A percentile compares a stretch with the other conserved stretches of the same genome.
phyloP scores from a whole-genome alignment of 1,284 basidiomycete genomes.

The Malassezia pachydermatis region DNA sequence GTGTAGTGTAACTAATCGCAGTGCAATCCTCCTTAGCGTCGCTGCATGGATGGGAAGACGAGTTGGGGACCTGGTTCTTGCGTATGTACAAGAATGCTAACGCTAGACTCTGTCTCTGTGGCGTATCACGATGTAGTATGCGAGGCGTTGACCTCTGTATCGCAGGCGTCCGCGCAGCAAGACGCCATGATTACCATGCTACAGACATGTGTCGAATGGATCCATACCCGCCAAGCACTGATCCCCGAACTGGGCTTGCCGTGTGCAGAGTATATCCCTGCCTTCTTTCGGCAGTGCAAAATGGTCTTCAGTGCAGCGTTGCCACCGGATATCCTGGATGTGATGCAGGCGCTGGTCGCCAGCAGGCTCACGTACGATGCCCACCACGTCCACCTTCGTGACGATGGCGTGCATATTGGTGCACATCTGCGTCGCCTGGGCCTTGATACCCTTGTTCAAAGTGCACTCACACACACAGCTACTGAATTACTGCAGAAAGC shows the following conservation, averaged over 20 bases:
- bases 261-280: not conserved
- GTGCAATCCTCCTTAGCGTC: not conserved
- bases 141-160: too few species aligned
- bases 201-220: slow-evolving; percentile 8
- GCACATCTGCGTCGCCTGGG: slow-evolving; percentile 16
- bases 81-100: not conserved
- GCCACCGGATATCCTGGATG: slow-evolving; percentile 3
- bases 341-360: slow-evolving; percentile 1
- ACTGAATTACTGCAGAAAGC: slow-evolving; percentile 8
- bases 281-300: slow-evolving; percentile 5
- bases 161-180: too few species aligned
- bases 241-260: not conserved
- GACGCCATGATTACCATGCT: not conserved
- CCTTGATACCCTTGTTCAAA: slow-evolving; percentile 10
- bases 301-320: slow-evolving; percentile 4
- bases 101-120: not conserved
- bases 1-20: not conserved
- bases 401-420: slow-evolving; percentile 2
- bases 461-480: slow-evolving; percentile 5
- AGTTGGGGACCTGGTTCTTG: slow-evolving; percentile 9
- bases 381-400: not conserved
- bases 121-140: too few species aligned
- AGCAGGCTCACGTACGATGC: not conserved
- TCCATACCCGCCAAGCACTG: slow-evolving; percentile 5
- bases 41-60: not conserved